Evolutionary conservation across 805 yeast genomes (phyloP), one percentile per base, ranked within the genome.

Genomic region (Peterozyma toletana): DNA sequence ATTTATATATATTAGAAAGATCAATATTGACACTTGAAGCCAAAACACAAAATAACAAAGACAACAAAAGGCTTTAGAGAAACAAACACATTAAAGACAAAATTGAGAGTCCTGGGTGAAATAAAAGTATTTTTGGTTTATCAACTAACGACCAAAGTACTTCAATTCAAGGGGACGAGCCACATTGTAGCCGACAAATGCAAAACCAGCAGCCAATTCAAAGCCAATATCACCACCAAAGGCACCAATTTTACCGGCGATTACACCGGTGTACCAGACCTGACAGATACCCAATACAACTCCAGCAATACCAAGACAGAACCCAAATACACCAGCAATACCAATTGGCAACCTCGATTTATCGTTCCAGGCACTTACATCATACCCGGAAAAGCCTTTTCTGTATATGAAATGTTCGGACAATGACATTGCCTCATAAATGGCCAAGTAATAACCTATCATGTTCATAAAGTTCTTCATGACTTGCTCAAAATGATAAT

Each of bases 391-490:
- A 52, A 69, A 75, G 38, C 84, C 83, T 53, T 70, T 73, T 58
- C 81, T 79, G 77, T 78, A 85, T 61, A 89, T 71, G 59, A 86
- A 80, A 64, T 89, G 96, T 64, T 89, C 96, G 35, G 86, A 75
- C n/a, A 84, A 62, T 27, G 77, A 64, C 62, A 90, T 80, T 40
- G 85, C 78, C 55, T 78, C 78, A 67, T 89, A 90, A 56, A 89
- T 83, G 48, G 95, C 86, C 59, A 89, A 73, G 77, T 91, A 89
- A 73, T 90, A 90, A 52, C 86, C 91, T 63, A 90, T 88, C 60
- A 89, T 68, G 68, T 86, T 80, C 96, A 90, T 88, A 67, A 90
- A 90, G 67, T 86, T 79, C 47, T 75, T 72, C 84, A 90, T 84
- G 55, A 86, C 89, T 3, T 61, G 54, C 45, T 71, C 77, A 63